Base-by-base conservation (phyloP, 192 early-diverging fungal species). In the Cetraspora pellucida region DNA sequence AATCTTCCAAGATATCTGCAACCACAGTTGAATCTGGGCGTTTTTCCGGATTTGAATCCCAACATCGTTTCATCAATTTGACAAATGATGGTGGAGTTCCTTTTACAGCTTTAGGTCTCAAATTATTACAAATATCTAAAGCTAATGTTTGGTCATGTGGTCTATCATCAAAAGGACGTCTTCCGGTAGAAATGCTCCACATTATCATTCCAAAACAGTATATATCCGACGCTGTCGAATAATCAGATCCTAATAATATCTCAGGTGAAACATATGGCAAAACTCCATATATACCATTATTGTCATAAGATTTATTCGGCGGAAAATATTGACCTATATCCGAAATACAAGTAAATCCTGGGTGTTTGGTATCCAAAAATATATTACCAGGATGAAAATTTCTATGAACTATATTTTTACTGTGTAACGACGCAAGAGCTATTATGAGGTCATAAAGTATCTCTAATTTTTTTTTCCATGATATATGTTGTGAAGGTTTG, bases 291-390 rank as follows among this genome's bases (percentile, higher is more conserved):
- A 70, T 23, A 37, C 9, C 37, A 19, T 31, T 37, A n/a, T 10
- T 21, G 25, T 70, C 49, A 8, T 19, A 25, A 23, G 25, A 17
- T 2, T 70, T 50, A 52, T 52, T 46, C 3, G 68, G 25, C 6
- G 68, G 68, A 70, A 28, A 52, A 70, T 52, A 70, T 47, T 52
- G 44, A 30, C 68, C 68, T 52, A 70, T 47, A 70, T 70, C 68
- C n/a, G 30, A 37, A 65, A 65, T 65, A 43, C 30, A 37, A 27
- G 46, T 37, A 16, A 49, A 50, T 46, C 46, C 68, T 27, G 44
- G 46, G 27, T 47, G 4, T 11, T 25, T 70, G 3, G 13, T 4
- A 50, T 47, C 49, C 17, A 70, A 30, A 47, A 70, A 52, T 30
- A 70, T 52, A 27, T 70, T 70, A 28, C 68, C 68, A 6, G 46